phyloP scores from a whole-genome alignment of 768 basidiomycete genomes.

The Baorangia bicolor region DNA sequence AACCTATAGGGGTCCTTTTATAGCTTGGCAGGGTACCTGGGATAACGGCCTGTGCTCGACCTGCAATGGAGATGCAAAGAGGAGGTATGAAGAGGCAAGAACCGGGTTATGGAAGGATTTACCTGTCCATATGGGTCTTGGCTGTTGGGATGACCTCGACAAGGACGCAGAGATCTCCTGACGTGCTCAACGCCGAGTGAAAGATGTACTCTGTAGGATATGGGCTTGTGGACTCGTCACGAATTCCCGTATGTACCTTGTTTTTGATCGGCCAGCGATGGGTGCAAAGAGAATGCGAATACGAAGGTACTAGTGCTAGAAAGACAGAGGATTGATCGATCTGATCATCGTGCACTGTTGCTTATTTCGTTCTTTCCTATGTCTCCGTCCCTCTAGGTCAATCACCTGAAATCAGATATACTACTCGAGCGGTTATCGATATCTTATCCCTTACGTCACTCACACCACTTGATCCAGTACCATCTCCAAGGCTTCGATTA shows the following conservation, averaged over 20 bases:
- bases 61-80: background rate
- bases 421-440: background rate
- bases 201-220: no score
- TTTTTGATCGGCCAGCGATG: background rate
- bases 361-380: no score
- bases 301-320: no score
- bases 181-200: no score
- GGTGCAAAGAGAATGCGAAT: background rate
- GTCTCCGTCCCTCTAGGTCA: no score
- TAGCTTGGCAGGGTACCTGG: background rate
- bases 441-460: background rate
- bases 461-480: background rate
- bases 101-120: background rate
- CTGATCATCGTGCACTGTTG: no score
- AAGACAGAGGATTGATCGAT: no score
- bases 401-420: background rate
- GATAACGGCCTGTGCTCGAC: background rate
- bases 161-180: background rate
- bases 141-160: conserved; percentile 3
- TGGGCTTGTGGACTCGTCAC: no score
- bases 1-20: background rate
- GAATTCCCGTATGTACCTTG: background rate
- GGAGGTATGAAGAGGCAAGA: background rate
- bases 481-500: background rate
- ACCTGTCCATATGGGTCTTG: conserved; percentile 1